Percentiles rank a stretch among this genome's conserved stretches.
Evolutionary conservation across 1,284 basidiomycete species (phyloP).

Genomic region (Meripilus lineatus): DNA sequence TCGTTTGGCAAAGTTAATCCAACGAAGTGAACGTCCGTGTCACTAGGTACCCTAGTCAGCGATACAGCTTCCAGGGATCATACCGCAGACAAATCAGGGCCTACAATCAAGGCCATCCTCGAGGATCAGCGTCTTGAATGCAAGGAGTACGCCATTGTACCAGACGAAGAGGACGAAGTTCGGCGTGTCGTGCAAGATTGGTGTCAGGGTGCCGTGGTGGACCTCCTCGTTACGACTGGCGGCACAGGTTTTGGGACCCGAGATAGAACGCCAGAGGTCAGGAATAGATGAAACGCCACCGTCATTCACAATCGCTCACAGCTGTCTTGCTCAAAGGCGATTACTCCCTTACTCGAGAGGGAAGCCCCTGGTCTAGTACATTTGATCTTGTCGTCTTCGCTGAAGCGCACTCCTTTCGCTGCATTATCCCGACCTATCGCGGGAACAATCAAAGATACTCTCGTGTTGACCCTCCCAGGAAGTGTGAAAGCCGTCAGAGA

Average conservation of each 20-base stretch:
- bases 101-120: constrained; percentile 51
- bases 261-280: constrained; percentile 80
- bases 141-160: constrained; percentile 36
- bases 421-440: constrained; percentile 80
- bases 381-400: constrained; percentile 62
- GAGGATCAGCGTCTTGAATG: constrained; percentile 36
- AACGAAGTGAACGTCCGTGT: not conserved
- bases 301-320: constrained; percentile 2
- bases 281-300: constrained; percentile 3
- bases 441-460: constrained; percentile 61
- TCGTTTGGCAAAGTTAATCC: not conserved
- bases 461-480: constrained; percentile 80
- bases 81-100: constrained; percentile 60
- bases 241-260: constrained; percentile 82
- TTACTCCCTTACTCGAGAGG: constrained; percentile 67
- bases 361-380: constrained; percentile 79
- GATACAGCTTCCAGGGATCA: constrained; percentile 57
- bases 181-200: constrained; percentile 41
- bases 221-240: constrained; percentile 78
- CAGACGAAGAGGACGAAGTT: constrained; percentile 60
- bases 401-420: constrained; percentile 74
- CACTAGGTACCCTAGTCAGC: constrained; percentile 41
- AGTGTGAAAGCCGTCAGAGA: constrained; percentile 83
- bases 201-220: constrained; percentile 40
- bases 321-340: constrained; percentile 43